Conservation (phyloP, 2,329 filamentous ascomycete genomes). For the Neocatenulostroma microsporum region DNA sequence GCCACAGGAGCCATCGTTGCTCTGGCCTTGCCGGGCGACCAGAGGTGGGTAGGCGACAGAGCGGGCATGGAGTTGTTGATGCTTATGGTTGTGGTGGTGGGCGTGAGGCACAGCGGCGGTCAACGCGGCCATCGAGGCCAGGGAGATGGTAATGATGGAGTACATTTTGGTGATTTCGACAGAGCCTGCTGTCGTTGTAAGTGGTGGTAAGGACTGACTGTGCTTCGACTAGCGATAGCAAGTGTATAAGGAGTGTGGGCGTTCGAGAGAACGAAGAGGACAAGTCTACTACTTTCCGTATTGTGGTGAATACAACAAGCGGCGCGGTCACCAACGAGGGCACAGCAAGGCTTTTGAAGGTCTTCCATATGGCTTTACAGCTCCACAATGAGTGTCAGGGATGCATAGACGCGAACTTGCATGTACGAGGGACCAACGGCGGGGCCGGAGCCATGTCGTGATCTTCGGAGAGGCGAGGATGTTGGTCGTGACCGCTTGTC, state of each 20-base stretch:
- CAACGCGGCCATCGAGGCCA: slow-evolving; percentile 10
- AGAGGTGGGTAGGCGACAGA: no score
- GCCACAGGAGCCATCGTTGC: slow-evolving; percentile 15
- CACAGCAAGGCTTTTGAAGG: no score
- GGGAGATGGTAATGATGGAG: slow-evolving; percentile 7
- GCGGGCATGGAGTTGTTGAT: slow-evolving; percentile 3
- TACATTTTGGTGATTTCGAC: slow-evolving; percentile 6
- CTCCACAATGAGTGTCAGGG: no score
- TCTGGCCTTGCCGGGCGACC: slow-evolving; percentile 7
- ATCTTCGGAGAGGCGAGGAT: no score
- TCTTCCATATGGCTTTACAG: no score
- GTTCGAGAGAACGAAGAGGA: slow-evolving; percentile 6
- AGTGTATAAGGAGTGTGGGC: slow-evolving; percentile 8
- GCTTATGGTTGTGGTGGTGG: slow-evolving; percentile 5
- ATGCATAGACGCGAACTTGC: no score
- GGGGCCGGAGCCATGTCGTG: no score
- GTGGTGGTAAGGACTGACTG: slow-evolving; percentile 8
- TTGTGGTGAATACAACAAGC: no score
- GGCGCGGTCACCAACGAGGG: no score
- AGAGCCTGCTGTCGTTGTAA: slow-evolving; percentile 10
- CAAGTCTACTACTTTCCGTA: slow-evolving; percentile 1
- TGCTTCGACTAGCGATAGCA: slow-evolving; percentile 14
- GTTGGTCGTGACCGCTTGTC: no score
- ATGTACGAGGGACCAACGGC: no score
- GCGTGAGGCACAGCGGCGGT: slow-evolving; percentile 15